Evolutionary conservation across 2,329 filamentous ascomycete genomes (phyloP), one percentile per base, ranked within the genome.

Genomic region (Pochonia chlamydosporia): DNA sequence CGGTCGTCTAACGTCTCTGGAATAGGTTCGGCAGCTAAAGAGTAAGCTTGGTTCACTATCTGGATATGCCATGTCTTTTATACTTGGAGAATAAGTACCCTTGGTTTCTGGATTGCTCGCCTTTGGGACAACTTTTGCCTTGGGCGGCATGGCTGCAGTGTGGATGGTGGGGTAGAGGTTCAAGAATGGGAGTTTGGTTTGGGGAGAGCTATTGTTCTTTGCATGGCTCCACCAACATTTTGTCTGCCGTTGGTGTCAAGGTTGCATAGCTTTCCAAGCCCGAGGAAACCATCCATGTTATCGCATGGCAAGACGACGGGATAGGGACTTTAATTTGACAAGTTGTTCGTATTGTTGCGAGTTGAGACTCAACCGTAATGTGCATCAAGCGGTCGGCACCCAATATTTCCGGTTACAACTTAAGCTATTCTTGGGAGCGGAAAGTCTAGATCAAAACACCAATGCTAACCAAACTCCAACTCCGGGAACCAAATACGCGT

Each of bases 1-100:
- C 70, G 72, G 51, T 78, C 71, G 62, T 66, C 64, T 55, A 79
- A 59, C 14, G 77, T 81, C 52, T 66, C 63, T 9, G 70, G 66
- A 5, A 63, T 51, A 26, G 63, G 57, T 47, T 68, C 62, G 44
- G 63, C 52, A 37, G 63, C 56, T 56, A 52, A 11, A 24, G 13
- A 23, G 18, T n/a, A 18, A 16, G 11, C 18, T 41, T 26, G 30
- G 11, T 16, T 46, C 10, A 46, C 43, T 33, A n/a, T 40, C 41
- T 39, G 16, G 28, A 23, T 37, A 6, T 9, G 13, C n/a, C 13
- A 30, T 5, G 1, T 28, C 14, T n/a, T 23, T 13, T 20, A 20
- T 11, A 13, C 24, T 6, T 14, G 9, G 10, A 18, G 35, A 50
- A 40, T 5, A 28, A 7, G 26, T 24, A 58, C 60, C 54, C 56